A percentile compares a stretch with the other conserved stretches of the same genome.
Evolutionary conservation across 1,284 basidiomycete genomes (phyloP).

Genomic region (Phaffia rhodozyma): DNA sequence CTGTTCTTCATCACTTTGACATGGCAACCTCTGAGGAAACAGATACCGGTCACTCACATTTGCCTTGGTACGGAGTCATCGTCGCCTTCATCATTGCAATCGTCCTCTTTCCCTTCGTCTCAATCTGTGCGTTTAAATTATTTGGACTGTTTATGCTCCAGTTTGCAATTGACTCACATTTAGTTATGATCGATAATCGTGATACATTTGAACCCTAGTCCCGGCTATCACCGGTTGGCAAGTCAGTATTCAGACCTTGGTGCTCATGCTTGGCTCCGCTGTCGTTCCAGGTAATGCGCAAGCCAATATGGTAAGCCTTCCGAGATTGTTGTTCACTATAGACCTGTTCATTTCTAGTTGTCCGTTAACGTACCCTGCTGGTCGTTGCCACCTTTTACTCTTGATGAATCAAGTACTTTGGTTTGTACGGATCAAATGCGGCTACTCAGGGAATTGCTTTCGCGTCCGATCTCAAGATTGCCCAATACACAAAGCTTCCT

Average conservation of each 20-base stretch:
- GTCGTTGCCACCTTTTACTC: neutral
- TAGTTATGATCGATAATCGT: too few relatives aligned
- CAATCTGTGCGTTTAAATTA: constrained; percentile 18
- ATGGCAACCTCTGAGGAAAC: too few relatives aligned
- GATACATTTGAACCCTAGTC: neutral
- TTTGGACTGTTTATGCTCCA: too few relatives aligned
- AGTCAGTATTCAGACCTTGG: constrained; percentile 20
- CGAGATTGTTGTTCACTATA: neutral
- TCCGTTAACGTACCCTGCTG: neutral
- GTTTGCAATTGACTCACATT: too few relatives aligned
- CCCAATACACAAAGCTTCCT: constrained; percentile 36
- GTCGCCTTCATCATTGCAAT: constrained; percentile 14
- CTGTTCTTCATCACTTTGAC: too few relatives aligned
- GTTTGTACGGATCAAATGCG: constrained; percentile 23
- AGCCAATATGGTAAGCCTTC: constrained; percentile 20
- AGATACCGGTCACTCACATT: constrained; percentile 7
- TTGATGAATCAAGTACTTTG: constrained; percentile 14
- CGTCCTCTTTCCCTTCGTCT: constrained; percentile 23
- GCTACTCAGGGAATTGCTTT: constrained; percentile 24
- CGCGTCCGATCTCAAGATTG: constrained; percentile 33
- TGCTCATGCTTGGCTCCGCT: constrained; percentile 23
- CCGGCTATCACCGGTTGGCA: constrained; percentile 16
- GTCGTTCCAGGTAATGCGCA: constrained; percentile 23
- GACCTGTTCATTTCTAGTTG: neutral
- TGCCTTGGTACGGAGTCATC: constrained; percentile 19